Conservation (phyloP, 345 rosid genomes). For the Heritiera littoralis region DNA sequence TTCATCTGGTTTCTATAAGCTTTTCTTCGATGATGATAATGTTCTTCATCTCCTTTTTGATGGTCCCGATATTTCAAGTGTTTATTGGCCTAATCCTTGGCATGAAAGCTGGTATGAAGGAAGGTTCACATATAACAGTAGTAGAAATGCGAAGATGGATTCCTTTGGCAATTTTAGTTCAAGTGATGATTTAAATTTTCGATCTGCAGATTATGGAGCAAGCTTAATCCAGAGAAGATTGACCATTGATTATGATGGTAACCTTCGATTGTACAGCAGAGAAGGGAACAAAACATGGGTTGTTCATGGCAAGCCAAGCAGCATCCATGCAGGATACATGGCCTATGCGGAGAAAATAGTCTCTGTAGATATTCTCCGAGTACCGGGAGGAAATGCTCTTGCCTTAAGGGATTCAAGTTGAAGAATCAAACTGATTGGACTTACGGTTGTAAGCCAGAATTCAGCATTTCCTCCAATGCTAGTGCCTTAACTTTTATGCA, state of each 20-base stretch:
- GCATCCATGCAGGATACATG: slow-evolving; percentile 37
- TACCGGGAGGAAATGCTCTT: slow-evolving; percentile 5
- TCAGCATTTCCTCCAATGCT: slow-evolving; percentile 15
- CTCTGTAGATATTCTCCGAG: slow-evolving; percentile 30
- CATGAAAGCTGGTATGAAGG: slow-evolving; percentile 16
- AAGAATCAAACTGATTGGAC: slow-evolving; percentile 32
- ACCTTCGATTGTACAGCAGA: slow-evolving; percentile 30
- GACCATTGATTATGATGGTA: slow-evolving; percentile 33
- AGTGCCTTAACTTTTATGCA: slow-evolving; percentile 7
- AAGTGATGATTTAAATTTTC: neutral
- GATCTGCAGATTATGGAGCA: neutral
- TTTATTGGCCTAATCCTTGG: slow-evolving; percentile 35
- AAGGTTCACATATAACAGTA: slow-evolving; percentile 23
- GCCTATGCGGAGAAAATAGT: slow-evolving; percentile 34
- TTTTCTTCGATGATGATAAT: slow-evolving; percentile 35
- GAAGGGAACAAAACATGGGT: slow-evolving; percentile 12
- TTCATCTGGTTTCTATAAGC: slow-evolving; percentile 38
- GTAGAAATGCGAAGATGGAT: neutral
- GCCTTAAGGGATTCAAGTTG: slow-evolving; percentile 36
- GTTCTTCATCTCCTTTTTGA: slow-evolving; percentile 37
- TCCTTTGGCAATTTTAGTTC: neutral
- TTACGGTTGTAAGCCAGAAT: slow-evolving; percentile 34
- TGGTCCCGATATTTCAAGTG: slow-evolving; percentile 27
- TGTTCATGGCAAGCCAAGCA: slow-evolving; percentile 28
- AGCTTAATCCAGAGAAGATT: neutral